Base-by-base conservation (phyloP, 768 basidiomycete species). In the Mrakia blollopis region DNA sequence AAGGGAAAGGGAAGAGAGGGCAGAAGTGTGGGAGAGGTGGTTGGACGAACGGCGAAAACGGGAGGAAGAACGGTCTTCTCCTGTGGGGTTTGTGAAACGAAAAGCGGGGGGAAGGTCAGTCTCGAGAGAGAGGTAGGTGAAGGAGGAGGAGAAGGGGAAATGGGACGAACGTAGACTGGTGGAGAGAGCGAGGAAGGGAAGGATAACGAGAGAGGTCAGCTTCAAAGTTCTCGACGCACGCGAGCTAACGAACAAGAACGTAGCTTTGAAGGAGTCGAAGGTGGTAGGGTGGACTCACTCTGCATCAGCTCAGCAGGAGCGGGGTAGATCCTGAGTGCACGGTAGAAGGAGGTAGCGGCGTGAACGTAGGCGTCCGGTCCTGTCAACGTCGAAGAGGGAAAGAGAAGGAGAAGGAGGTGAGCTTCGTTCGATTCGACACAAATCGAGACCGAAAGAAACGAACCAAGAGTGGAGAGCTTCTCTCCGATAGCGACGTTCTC, bases 301-400 rank as follows among this genome's bases (percentile, higher is more conserved):
- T 91, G 89, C 81, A 99, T 91, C 80, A 98, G 89, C 84, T 98
- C 97, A 44, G 93, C 89, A 0, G 95, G 93, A 41, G 92, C 89
- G 70, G 97, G 97, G 85, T 99, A 99, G 50, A 97, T 94, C 74
- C 91, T 87, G 77, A 98, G 89, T 1, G 94, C 95, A 70, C 93
- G 89, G 88, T 90, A 99, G 88, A 98, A 98, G 60, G 90, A 88
- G 82, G 92, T 84, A 60, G 97, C 95, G 28, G 95, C 90, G 16
- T 89, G 87, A 37, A 98, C 87, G 82, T 91, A 85, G 84, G 89
- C 91, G 37, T 87, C 84, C 61, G 92, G 91, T 52, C 95, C 96
- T 97, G 72, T 2, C 30, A 41, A 25, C 5, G 44, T 2, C 11
- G 44, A 50, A 25, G 37, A 32, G 32, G 39, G 32, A 18, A 47